Evolutionary conservation across 805 yeast genomes (phyloP), one percentile per base, ranked within the genome.

Genomic region (Hanseniaspora taiwanica): DNA sequence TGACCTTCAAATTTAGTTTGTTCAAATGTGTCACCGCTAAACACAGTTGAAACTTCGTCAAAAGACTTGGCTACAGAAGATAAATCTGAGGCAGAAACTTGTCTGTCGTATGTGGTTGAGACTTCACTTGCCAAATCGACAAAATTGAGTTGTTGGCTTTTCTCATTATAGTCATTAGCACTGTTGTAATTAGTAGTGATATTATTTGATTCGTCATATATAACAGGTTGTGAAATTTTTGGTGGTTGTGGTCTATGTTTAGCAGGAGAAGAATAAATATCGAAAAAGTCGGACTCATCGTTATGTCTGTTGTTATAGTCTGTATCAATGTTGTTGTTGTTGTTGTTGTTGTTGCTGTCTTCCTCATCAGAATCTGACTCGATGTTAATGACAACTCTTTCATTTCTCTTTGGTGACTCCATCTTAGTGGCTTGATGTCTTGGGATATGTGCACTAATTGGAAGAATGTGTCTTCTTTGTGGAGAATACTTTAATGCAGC

Each of bases 351-450:
- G 19, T 44, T 40, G 9, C 44, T 40, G 29, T 45, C 50, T 14
- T 59, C 64, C 31, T 58, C 60, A 36, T 65, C 65, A 16, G 56
- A 61, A 13, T 57, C 61, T 39, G 65, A 64, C 40, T 65, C 65
- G 21, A 66, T 62, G 37, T 77, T 66, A 12, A 71, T 58, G 3
- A 76, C 62, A 5, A 77, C 66, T 3, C 68, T 70, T 31, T 62
- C 64, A 33, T 68, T 68, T 54, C 86, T 71, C 42, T 66, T 71
- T 25, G 94, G 91, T 0, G 93, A 78, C 55, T 82, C 87, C 48
- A 74, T 60, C 40, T 73, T 63, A 2, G 91, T 78, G 50, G 70
- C 79, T 38, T 69, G 72, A 33, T 83, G 77, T 58, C 93, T 67
- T 8, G 81, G 74, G 6, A 82, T 73, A 10, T 63, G 56, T 6